A percentile compares a stretch with the other conserved stretches of the same genome.
These are phyloP conservation scores for Crotalaria pallida DNA, from an alignment of 306 rosid species.

Conservation along the genomic window DNA sequence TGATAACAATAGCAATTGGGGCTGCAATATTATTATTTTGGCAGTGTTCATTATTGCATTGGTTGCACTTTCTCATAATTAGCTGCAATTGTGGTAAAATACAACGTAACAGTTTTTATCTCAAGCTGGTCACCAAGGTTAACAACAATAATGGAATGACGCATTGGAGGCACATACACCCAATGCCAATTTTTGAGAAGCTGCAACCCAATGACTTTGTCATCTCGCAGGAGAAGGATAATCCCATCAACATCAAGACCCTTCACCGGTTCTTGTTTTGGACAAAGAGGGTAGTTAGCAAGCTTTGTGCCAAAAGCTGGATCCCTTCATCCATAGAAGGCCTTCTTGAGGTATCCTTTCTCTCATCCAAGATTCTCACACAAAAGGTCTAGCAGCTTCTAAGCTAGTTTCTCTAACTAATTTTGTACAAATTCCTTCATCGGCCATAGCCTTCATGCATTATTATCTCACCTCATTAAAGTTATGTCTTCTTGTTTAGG, in stretches of 20 bases:
- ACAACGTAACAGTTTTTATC: slow-evolving; percentile 6
- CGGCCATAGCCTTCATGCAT: slow-evolving; percentile 48
- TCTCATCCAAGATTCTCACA: slow-evolving; percentile 82
- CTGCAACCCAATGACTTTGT: slow-evolving; percentile 82
- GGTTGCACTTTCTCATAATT: no score
- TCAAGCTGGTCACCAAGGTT: slow-evolving; percentile 91
- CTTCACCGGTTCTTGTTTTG: slow-evolving; percentile 76
- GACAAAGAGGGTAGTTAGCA: slow-evolving; percentile 84
- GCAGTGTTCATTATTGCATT: no score
- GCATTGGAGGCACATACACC: slow-evolving; percentile 90
- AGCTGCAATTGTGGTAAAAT: no score
- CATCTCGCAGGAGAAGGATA: slow-evolving; percentile 82
- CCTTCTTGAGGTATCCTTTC: slow-evolving; percentile 65
- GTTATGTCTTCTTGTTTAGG: no score
- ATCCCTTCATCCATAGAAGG: slow-evolving; percentile 64
- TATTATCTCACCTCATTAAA: no score
- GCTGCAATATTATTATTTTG: no score
- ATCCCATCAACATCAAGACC: slow-evolving; percentile 91
- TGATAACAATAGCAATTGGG: not conserved
- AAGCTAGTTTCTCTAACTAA: slow-evolving; percentile 67
- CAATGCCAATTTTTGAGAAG: slow-evolving; percentile 75
- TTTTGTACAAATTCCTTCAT: slow-evolving; percentile 62
- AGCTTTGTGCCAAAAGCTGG: slow-evolving; percentile 84
- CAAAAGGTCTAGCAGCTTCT: slow-evolving; percentile 55
- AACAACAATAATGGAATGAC: slow-evolving; percentile 77